Conservation (phyloP, 2,329 filamentous ascomycete species). For the Teratosphaeria pseudoeucalypti region DNA sequence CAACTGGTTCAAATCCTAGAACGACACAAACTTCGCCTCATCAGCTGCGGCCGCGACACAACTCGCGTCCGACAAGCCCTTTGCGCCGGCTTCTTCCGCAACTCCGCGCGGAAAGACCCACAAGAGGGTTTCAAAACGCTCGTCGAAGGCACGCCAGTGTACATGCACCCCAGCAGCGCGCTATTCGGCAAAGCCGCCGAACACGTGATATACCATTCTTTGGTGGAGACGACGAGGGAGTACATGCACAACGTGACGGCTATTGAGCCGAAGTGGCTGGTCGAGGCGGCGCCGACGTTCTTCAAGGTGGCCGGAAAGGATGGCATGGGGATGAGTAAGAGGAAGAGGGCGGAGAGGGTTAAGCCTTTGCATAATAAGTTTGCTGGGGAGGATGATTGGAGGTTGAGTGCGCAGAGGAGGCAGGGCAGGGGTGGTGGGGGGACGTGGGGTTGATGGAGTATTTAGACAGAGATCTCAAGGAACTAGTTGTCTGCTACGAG, state of each 20-base stretch:
- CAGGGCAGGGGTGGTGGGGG: conserved; percentile 80
- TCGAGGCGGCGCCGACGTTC: conserved; percentile 95
- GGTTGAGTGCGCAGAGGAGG: conserved; percentile 75
- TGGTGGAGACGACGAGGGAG: conserved; percentile 91
- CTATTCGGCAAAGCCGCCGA: conserved; percentile 93
- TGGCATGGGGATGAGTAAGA: conserved; percentile 58
- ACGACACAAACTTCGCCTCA: conserved; percentile 70
- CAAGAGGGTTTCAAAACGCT: conserved; percentile 97
- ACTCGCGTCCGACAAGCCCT: conserved; percentile 78
- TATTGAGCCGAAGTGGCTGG: conserved; percentile 89
- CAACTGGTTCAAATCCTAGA: conserved; percentile 92
- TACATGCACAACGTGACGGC: conserved; percentile 93
- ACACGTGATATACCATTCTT: conserved; percentile 85
- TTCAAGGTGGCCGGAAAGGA: conserved; percentile 94
- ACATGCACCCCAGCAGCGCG: conserved; percentile 82
- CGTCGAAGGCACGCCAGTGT: conserved; percentile 88
- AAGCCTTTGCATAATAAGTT: conserved; percentile 92
- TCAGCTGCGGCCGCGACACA: conserved; percentile 80
- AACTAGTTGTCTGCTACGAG: too few species aligned
- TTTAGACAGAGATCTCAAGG: not conserved
- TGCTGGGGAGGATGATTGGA: conserved; percentile 88
- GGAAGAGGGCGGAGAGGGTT: conserved; percentile 88
- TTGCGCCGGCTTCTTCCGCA: conserved; percentile 91
- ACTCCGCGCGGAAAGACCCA: conserved; percentile 86
- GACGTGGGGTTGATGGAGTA: conserved; percentile 64